Conservation (phyloP, 2,329 filamentous ascomycete genomes). For the Aspergillus unguis region DNA sequence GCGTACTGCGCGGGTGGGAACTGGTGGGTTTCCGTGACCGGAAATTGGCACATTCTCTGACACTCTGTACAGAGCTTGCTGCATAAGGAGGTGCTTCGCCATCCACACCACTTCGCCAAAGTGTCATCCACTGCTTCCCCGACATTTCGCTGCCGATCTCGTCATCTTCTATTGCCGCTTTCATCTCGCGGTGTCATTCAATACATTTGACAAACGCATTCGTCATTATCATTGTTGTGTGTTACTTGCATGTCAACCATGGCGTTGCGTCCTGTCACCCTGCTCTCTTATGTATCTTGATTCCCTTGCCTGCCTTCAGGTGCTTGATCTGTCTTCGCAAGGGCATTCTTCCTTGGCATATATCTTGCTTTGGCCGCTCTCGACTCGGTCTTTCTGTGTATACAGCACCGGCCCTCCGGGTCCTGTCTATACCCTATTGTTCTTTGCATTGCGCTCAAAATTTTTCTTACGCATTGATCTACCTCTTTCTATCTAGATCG, state of each 20-base stretch:
- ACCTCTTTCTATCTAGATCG: neutral
- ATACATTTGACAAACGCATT: slow-evolving; percentile 21
- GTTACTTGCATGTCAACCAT: slow-evolving; percentile 23
- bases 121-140: slow-evolving; percentile 11
- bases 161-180: slow-evolving; percentile 11
- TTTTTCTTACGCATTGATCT: neutral
- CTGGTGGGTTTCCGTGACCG: slow-evolving; percentile 15
- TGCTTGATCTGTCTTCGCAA: slow-evolving; percentile 8
- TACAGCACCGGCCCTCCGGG: neutral
- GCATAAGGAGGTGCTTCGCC: slow-evolving; percentile 7
- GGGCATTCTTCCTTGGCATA: neutral
- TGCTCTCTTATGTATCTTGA: slow-evolving; percentile 25
- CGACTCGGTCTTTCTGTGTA: neutral
- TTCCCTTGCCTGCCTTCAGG: slow-evolving; percentile 17
- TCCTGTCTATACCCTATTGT: slow-evolving; percentile 4
- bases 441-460: neutral
- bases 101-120: slow-evolving; percentile 8
- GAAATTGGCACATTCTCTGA: slow-evolving; percentile 12
- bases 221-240: slow-evolving; percentile 29
- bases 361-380: neutral
- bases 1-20: neutral
- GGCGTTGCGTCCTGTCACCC: slow-evolving; percentile 12
- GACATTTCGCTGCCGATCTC: slow-evolving; percentile 15
- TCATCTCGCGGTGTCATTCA: slow-evolving; percentile 8
- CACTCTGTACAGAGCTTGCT: slow-evolving; percentile 4